These are phyloP conservation scores for Martensiomyces pterosporus DNA, from an alignment of 192 early-diverging fungal genomes.

Conservation along the genomic window DNA sequence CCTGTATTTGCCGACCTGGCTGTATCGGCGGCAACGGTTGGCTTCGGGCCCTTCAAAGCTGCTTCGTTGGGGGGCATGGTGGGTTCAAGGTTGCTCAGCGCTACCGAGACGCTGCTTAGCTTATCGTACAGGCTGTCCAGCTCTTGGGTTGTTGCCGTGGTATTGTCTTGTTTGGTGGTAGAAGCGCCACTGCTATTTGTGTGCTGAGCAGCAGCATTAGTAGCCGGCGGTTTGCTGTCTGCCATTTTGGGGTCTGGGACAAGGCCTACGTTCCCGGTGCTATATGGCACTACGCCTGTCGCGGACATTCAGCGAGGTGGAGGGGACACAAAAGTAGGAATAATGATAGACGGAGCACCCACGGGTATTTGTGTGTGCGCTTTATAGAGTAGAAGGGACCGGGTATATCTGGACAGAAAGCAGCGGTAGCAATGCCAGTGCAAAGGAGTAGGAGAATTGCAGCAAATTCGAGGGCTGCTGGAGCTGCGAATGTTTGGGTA, in stretches of 20 bases:
- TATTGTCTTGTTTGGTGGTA: too few relatives aligned
- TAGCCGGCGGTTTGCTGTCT: slow-evolving; percentile 6
- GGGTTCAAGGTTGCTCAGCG: slow-evolving; percentile 33
- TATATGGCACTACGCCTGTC: slow-evolving; percentile 29
- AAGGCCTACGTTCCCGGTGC: slow-evolving; percentile 16
- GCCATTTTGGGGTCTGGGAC: slow-evolving; percentile 24
- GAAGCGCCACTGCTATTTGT: too few relatives aligned
- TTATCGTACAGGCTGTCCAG: slow-evolving; percentile 39
- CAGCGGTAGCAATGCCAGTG: too few relatives aligned
- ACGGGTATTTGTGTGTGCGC: too few relatives aligned
- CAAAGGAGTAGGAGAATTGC: too few relatives aligned
- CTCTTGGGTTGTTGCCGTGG: slow-evolving; percentile 13
- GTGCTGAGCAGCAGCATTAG: too few relatives aligned
- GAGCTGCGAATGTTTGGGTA: too few relatives aligned
- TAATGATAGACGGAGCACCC: too few relatives aligned
- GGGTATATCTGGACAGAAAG: too few relatives aligned
- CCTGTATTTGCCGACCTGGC: not conserved
- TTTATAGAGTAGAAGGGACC: too few relatives aligned
- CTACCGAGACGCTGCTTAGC: slow-evolving; percentile 35
- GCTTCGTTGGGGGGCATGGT: slow-evolving; percentile 9
- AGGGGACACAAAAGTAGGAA: too few relatives aligned
- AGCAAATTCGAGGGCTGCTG: too few relatives aligned
- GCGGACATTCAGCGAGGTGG: slow-evolving; percentile 47
- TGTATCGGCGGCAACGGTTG: not conserved
- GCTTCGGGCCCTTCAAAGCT: not conserved